Base-by-base conservation (phyloP, 2,329 filamentous ascomycete species). In the Colletotrichum musicola region DNA sequence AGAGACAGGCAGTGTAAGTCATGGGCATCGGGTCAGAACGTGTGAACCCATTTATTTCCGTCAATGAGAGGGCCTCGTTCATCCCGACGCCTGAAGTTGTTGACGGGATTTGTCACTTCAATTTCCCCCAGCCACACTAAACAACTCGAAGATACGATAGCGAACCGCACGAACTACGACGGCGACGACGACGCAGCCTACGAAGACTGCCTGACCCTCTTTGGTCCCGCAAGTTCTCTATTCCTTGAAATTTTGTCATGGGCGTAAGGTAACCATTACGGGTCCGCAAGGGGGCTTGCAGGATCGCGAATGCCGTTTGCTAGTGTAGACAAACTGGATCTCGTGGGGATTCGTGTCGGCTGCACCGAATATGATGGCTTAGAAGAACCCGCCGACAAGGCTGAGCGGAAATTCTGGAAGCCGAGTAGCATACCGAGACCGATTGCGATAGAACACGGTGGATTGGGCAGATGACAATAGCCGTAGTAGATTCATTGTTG, bases 101-200 rank as follows among this genome's bases (percentile, higher is more conserved):
- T 20, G 25, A 49, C 47, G n/a, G 56, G 7, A 38, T 40, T 25
- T 59, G 56, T 49, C 44, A 49, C 42, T 59, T 25, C 44, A 59
- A 59, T 49, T 13, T 59, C 42, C 42, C 40, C 6, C 35, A 49
- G 27, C 44, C 27, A 46, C 53, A 7, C 44, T 18, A n/a, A 5
- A 16, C 20, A 12, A 27, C 22, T n/a, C 22, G 13, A 1, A 35
- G 18, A 22, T n/a, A 10, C 16, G 25, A 59, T 38, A 47, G 5
- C 5, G 40, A 46, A 16, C 25, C 6, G 30, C 44, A 1, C 2
- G 2, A 10, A 1, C 30, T 35, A 20, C 42, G 2, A 35, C 44
- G 3, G 20, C 18, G 18, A 35, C 18, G 18, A 30, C 44, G n/a
- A 49, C 44, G 56, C 56, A 13, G 42, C 42, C 47, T 35, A 20